phyloP scores from a whole-genome alignment of 23 red algal genomes.

The Gracilaria domingensis region DNA sequence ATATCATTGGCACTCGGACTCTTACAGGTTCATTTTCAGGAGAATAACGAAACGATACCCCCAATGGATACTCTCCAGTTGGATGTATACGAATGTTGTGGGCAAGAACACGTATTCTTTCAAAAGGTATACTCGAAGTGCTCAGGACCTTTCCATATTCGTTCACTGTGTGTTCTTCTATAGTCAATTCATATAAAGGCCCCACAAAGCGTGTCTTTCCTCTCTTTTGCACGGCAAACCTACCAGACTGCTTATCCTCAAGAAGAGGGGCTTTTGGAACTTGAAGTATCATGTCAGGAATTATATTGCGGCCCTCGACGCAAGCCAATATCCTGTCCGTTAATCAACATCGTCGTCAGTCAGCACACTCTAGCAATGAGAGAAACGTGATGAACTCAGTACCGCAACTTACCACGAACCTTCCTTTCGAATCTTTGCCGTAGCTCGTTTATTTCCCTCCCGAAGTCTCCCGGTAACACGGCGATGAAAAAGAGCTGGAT shows the following conservation, averaged over 20 bases:
- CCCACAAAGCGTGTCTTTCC: constrained; percentile 51
- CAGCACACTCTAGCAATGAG: background rate
- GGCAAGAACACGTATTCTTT: constrained; percentile 46
- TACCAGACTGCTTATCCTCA: constrained; percentile 30
- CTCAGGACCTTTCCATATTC: constrained; percentile 27
- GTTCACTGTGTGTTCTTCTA: constrained; percentile 30
- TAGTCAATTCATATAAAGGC: constrained; percentile 53
- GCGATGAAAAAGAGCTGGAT: constrained; percentile 40
- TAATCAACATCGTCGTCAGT: constrained; percentile 14
- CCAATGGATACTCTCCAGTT: constrained; percentile 7
- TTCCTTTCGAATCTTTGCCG: constrained; percentile 13
- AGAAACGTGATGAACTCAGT: background rate
- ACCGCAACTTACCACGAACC: constrained; percentile 32
- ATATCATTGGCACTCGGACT: constrained; percentile 52
- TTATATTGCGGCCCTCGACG: constrained; percentile 31
- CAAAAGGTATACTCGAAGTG: constrained; percentile 23
- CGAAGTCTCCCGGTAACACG: constrained; percentile 14
- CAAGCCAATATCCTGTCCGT: constrained; percentile 29
- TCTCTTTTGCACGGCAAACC: constrained; percentile 28
- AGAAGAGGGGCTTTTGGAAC: constrained; percentile 54
- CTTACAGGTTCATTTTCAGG: constrained; percentile 47
- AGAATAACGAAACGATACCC: constrained; percentile 45
- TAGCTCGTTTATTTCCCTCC: constrained; percentile 11
- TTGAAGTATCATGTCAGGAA: constrained; percentile 54
- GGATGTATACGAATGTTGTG: constrained; percentile 60